Conservation (phyloP, 148 eudicot species). For the Chenopodium suecicum region DNA sequence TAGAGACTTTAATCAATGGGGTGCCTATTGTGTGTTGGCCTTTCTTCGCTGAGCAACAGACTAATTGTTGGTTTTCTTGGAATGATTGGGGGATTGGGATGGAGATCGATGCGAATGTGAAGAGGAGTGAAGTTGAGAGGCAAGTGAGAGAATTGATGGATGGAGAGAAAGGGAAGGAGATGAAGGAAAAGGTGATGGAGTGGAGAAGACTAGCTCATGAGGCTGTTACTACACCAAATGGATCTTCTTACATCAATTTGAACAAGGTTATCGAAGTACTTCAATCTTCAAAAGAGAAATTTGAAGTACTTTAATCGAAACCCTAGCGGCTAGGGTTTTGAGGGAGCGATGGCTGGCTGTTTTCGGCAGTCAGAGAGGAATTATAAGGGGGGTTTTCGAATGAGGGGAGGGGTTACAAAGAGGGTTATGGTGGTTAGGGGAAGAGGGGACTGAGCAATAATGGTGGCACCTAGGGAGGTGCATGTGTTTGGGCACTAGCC, state of each 20-base stretch:
- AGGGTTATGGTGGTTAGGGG: too few relatives aligned
- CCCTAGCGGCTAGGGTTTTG: too few relatives aligned
- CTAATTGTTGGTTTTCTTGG: slow-evolving; percentile 37
- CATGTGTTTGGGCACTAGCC: too few relatives aligned
- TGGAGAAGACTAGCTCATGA: slow-evolving; percentile 25
- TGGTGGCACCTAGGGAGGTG: too few relatives aligned
- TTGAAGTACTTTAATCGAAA: too few relatives aligned
- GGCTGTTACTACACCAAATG: slow-evolving; percentile 13
- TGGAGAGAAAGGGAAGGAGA: slow-evolving; percentile 31
- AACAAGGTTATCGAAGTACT: slow-evolving; percentile 11
- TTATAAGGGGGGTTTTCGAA: too few relatives aligned
- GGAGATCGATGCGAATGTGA: slow-evolving; percentile 35
- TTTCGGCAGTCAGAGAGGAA: too few relatives aligned
- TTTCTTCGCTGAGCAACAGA: slow-evolving; percentile 38
- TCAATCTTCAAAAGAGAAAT: neutral
- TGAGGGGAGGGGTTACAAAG: too few relatives aligned
- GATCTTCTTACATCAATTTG: slow-evolving; percentile 28
- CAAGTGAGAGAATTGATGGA: slow-evolving; percentile 33
- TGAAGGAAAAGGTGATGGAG: slow-evolving; percentile 25
- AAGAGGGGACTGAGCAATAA: too few relatives aligned
- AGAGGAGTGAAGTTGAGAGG: slow-evolving; percentile 24
- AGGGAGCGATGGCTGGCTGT: too few relatives aligned
- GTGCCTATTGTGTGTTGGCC: slow-evolving; percentile 43
- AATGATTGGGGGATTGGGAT: slow-evolving; percentile 33
- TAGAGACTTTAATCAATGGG: slow-evolving; percentile 27